Base-by-base conservation (phyloP, 2,329 filamentous ascomycete genomes). In the Setomelanomma holmii region DNA sequence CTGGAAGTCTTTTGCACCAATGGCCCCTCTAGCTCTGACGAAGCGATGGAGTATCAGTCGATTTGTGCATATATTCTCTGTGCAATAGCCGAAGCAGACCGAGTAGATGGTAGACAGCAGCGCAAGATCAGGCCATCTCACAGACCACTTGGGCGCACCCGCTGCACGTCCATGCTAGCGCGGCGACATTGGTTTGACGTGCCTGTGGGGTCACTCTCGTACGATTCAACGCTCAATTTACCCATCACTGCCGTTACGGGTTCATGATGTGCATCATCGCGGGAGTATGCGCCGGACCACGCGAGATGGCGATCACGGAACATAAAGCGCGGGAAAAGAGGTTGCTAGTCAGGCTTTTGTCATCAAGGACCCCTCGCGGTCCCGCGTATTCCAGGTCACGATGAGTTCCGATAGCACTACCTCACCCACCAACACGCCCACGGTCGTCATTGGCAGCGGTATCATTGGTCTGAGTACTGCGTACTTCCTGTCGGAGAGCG, bases 401-500 rank as follows among this genome's bases (percentile, higher is more conserved):
- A 63, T 60, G 61, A 62, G 48, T 45, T 44, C 55, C 21, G 45
- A 27, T 19, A 33, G 20, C 20, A 47, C 27, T 17, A 36, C 23
- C 20, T 20, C 21, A 22, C 21, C 44, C 36, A 23, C 27, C 30
- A 49, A 41, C 45, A 54, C 39, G 41, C 53, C 49, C 43, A 58
- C 57, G 20, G 57, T 76, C 21, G 78, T 79, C 40, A 57, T 80
- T 12, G 78, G 78, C 38, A 73, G 73, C 16, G 78, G 78, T n/a
- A 78, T 79, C 40, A 75, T 79, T 22, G 78, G 78, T 30, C 61
- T 78, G 43, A 75, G 72, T n/a, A 76, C 75, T 6, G 76, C 78
- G 20, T 91, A 88, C 74, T 91, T 89, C 69, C 82, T 93, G 24
- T 84, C 86, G 5, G 64, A 75, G 42, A 68, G 69, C 1, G 64